Base-by-base conservation (phyloP, 164 flowering plant species). In the Umbellularia californica region DNA sequence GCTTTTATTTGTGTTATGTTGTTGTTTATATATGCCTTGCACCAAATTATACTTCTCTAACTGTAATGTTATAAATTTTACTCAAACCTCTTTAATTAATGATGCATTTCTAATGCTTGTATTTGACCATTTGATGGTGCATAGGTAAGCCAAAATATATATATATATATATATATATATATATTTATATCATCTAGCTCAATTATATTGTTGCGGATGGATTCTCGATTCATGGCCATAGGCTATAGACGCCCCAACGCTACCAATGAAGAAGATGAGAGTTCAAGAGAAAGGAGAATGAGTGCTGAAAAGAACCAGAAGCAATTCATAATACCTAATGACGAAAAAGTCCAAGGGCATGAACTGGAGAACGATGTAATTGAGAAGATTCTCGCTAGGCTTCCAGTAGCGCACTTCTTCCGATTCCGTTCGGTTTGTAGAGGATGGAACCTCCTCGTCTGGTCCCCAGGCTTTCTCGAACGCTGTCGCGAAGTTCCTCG, bases 391-490 rank as follows among this genome's bases (percentile, higher is more conserved):
- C 90, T 90, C 65, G 83, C 91, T 51, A 79, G 88, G 89, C 84
- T 90, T 14, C 93, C 91, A 5, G 83, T 90, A 5, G 84, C 93
- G 0, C 68, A 80, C 64, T 90, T 90, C 81, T 83, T 84, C 73
- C 87, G 90, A 68, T 75, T 83, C 35, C 75, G 78, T 76, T 90
- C 90, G 52, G 91, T 90, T 76, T 84, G 89, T 89, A 88, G 88
- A 83, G 81, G 87, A 79, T 90, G 93, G 93, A 88, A 82, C 75
- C 88, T 88, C 1, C 79, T 83, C 66, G 75, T 85, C 1, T 67
- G 67, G 60, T 90, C 93, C 60, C 50, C 82, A 3, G 79, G 82
- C 69, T 90, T 90, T 73, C 80, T 69, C 68, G 83, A 74, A 14
- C 88, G 88, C 13, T 90, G 91, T 78, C 78, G 85, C 19, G 75